Base-by-base conservation (phyloP, 768 basidiomycete genomes). In the Hebeloma cylindrosporum region DNA sequence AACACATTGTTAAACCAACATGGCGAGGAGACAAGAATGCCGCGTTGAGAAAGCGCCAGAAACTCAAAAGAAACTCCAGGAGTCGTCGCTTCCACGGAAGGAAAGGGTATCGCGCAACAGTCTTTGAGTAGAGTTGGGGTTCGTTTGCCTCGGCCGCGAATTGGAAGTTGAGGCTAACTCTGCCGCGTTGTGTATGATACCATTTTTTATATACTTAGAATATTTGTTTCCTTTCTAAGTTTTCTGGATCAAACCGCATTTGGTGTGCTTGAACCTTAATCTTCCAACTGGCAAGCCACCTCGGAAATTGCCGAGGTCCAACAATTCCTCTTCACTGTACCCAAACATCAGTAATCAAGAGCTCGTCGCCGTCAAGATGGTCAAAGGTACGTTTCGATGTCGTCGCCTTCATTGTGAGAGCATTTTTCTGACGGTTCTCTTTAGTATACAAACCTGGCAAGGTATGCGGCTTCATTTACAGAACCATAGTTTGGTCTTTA, bases 401-500 rank as follows among this genome's bases (percentile, higher is more conserved):
- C 43, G 31, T 25, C 14, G 41, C 28, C 10, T 22, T 6, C 45
- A 18, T 35, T 21, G 38, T 43, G 30, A 44, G n/a, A n/a, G n/a
- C n/a, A n/a, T 27, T 25, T 33, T 41, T 11, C 48, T 64, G 43
- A 60, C 32, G 40, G 40, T 38, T 34, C 22, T 8, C 31, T 51
- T 0, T 52, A 93, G 92, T 94, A 64, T 93, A 90, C 83, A 94
- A 94, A 74, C 83, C 91, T 66, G 91, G 92, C 72, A 94, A 94
- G 80, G 90, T 92, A 60, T 44, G 57, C 50, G 25, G 9, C 27
- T 36, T 37, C 20, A 30, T 8, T 10, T 8, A 28, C 25, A 38
- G 4, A 27, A 17, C 11, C 2, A 29, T 26, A 27, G 31, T 10
- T 38, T 20, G 40, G 13, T 21, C 34, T 39, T 10, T 41, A 33